Base-by-base conservation (phyloP, 1,139 yeast genomes). In the Pichia sp. region DNA sequence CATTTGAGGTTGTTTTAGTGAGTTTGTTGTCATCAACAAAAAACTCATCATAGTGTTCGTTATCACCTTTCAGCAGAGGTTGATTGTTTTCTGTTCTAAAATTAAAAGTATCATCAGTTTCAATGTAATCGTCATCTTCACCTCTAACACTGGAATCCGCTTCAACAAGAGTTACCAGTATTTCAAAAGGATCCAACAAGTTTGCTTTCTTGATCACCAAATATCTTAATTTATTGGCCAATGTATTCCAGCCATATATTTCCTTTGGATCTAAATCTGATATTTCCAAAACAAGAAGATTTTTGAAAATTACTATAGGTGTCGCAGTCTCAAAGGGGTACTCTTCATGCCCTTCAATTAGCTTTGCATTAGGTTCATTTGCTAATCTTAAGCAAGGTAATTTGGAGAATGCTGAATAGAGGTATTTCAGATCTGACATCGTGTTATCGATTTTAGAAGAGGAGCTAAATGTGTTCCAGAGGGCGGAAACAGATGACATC, bases 281-380 rank as follows among this genome's bases (percentile, higher is more conserved):
- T 4, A 84, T 68, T 64, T 84, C 89, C 52, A 84, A 71, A 26
- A 82, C 86, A 54, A 82, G 82, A 47, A 84, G 68, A 64, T 82
- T 84, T 59, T 81, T 82, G 66, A 84, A 84, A 70, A 81, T 75
- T 50, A 71, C 72, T 15, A 84, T 66, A 1, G 89, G 89, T 6
- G 85, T 84, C 2, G 86, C 78, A 1, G 88, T 82, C 63, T 84
- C 89, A 65, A 85, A 83, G 0, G 89, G 89, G 62, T 80, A 84
- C 64, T 84, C 89, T 65, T 84, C 88, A 64, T 82, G 84, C 1
- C 84, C 83, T 50, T 73, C 74, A 40, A 84, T 83, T 51, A 80
- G 70, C 59, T 73, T 77, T 26, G 84, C 77, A 58, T 80, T 81
- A 8, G 82, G 75, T 57, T 81, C 83, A 8, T 86, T 85, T 13